Base-by-base conservation (phyloP, 192 early-diverging fungal species). In the Coemansia sp. region DNA sequence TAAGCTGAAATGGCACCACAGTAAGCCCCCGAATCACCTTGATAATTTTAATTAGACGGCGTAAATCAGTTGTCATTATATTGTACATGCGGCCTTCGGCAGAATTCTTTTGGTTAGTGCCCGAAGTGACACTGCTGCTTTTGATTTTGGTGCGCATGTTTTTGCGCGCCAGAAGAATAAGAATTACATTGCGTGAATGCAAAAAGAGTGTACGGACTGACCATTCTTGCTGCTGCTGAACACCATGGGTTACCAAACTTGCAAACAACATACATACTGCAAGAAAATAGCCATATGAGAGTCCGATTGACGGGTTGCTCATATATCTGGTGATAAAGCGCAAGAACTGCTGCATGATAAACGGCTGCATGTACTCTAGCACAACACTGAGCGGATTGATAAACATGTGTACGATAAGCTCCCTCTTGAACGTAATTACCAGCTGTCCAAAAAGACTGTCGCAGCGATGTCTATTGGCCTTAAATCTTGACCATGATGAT, bases 1-100 rank as follows among this genome's bases (percentile, higher is more conserved):
- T n/a, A 43, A 85, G 77, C 64, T 88, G 86, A 21, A 83, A 54
- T 5, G 89, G 89, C 46, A 76, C 83, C 24, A 67, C 53, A 19
- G 85, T 83, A 6, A 82, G 55, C 16, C 79, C 80, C 30, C 78
- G 77, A 7, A 87, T 65, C 47, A 82, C 68, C 56, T 62, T 64
- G 25, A 65, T 60, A 29, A 81, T 64, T 43, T 82, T 84, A 16
- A 69, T 69, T 19, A 90, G 65, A 31, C 88, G 83, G 22, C 64
- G 65, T 2, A 88, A 73, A 62, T 93, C 91, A 0, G 83, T 74
- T 4, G 85, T 80, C 64, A 89, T 81, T 11, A 90, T 54, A 50
- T 86, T 91, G 49, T 88, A 81, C 29, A 86, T 76, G 1, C 80
- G 83, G 22, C 89, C 89, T 10, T 81, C 71, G 8, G 76, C 9